Base-by-base conservation (phyloP, 768 basidiomycete genomes). In the Lentinus brumalis region DNA sequence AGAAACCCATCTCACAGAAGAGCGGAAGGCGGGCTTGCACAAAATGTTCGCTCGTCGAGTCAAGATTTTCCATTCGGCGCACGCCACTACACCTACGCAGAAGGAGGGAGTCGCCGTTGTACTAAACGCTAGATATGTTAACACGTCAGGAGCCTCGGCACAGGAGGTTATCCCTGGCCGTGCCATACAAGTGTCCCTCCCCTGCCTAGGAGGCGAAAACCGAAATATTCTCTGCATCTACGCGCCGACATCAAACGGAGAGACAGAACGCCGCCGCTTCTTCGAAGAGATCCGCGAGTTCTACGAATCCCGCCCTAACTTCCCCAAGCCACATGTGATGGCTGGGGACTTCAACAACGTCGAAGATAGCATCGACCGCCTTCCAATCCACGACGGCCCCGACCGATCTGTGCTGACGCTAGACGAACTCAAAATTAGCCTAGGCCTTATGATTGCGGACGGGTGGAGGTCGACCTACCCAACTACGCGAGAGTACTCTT, bases 1-100 rank as follows among this genome's bases (percentile, higher is more conserved):
- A 35, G 58, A 64, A 39, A 60, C 58, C 26, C 62, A 64, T 41
- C 57, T 64, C 1, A 60, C 58, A 5, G 40, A 31, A 2, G 21
- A 53, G 5, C 30, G 55, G 0, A 21, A 45, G 2, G 49, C 53
- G 5, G 49, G 46, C 26, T 9, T 64, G 9, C 49, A 64, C 5
- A 32, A 46, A 10, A 53, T 56, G 40, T 59, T 26, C 18, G 47
- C 38, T 5, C 21, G 29, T 1, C n/a, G 35, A 5, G 2, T 63
- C 0, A 59, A 50, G 16, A 56, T 63, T 4, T 32, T 6, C 29
- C 5, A 5, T 10, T 35, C 32, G 5, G 32, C 32, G 10, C 32
- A 35, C 10, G 5, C 32, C 5, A 10, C 5, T 5, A 5, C 5
- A 5, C 5, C 32, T 5, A 35, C 5, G 10, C 32, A 35, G 32